Conservation (phyloP, 768 basidiomycete species). For the Albatrellus ellisii region DNA sequence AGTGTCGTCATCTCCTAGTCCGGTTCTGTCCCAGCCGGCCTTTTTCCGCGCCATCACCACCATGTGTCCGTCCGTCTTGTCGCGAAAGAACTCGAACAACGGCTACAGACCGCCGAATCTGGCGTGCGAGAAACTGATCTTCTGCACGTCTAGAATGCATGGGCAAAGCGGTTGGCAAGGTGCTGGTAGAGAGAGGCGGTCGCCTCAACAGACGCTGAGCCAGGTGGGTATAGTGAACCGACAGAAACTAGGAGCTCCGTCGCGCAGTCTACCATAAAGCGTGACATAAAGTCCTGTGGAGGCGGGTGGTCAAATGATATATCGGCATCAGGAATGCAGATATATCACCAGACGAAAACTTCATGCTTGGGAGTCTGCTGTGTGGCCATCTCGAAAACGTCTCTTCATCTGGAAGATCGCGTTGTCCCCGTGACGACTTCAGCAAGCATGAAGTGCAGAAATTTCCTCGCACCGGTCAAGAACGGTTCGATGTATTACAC, state of each 20-base stretch:
- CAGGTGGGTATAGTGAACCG: slow-evolving; percentile 25
- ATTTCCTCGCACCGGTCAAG: too few relatives aligned
- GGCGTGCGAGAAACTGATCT: not conserved
- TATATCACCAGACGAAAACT: too few relatives aligned
- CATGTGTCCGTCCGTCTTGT: not conserved
- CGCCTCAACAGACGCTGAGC: slow-evolving; percentile 13
- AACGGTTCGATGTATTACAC: too few relatives aligned
- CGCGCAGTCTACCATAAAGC: slow-evolving; percentile 38
- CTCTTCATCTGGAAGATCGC: slow-evolving; percentile 27
- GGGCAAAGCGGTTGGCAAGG: slow-evolving; percentile 5
- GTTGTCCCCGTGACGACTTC: slow-evolving; percentile 18
- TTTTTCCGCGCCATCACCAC: slow-evolving; percentile 7
- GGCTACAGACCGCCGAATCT: not conserved
- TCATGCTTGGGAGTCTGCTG: slow-evolving; percentile 11
- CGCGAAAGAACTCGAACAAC: not conserved
- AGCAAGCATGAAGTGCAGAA: too few relatives aligned
- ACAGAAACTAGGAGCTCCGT: slow-evolving; percentile 33
- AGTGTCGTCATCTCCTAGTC: slow-evolving; percentile 20
- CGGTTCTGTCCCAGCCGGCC: not conserved
- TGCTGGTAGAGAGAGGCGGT: slow-evolving; percentile 13
- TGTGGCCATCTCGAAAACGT: slow-evolving; percentile 34
- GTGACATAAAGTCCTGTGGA: slow-evolving; percentile 26
- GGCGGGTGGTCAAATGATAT: too few relatives aligned
- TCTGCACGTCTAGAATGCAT: slow-evolving; percentile 4
- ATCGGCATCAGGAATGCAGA: too few relatives aligned